A percentile compares a stretch with the other conserved stretches of the same genome.
Evolutionary conservation across 345 rosid species (phyloP).

Genomic region (Gossypium longicalyx): DNA sequence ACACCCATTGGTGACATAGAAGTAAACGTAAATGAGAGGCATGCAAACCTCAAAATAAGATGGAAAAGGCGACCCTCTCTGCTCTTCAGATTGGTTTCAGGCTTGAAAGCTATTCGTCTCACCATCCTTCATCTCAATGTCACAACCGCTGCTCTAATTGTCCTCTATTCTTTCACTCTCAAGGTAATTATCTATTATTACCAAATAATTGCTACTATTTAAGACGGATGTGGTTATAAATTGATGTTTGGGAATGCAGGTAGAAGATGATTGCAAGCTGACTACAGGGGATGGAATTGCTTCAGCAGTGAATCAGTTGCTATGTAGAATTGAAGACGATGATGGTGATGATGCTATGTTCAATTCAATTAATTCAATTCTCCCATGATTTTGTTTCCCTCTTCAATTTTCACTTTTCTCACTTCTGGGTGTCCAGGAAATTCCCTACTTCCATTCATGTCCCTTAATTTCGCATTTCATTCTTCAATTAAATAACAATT

Average conservation of each 20-base stretch:
- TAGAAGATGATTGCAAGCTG: constrained; percentile 78
- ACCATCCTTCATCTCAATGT: constrained; percentile 75
- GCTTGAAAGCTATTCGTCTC: constrained; percentile 54
- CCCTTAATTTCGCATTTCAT: too few species aligned
- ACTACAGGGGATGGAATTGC: constrained; percentile 71
- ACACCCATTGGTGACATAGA: constrained; percentile 52
- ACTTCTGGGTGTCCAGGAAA: too few species aligned
- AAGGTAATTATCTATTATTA: constrained; percentile 39
- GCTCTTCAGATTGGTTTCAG: constrained; percentile 62
- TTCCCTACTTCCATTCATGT: too few species aligned
- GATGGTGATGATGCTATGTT: constrained; percentile 28
- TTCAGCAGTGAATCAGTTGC: constrained; percentile 56
- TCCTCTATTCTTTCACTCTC: constrained; percentile 67
- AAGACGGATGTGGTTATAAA: too few species aligned
- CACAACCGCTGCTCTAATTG: constrained; percentile 50
- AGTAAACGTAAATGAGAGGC: constrained; percentile 76
- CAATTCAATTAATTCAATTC: constrained; percentile 20
- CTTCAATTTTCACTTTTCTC: not conserved
- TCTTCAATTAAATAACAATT: too few species aligned
- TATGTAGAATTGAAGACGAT: constrained; percentile 48
- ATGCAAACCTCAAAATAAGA: constrained; percentile 76
- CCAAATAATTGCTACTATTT: too few species aligned
- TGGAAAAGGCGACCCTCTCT: constrained; percentile 58
- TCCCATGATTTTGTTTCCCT: constrained; percentile 17
- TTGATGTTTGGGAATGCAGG: constrained; percentile 37